These are phyloP conservation scores for Quercus mongolica DNA, from an alignment of 306 rosid genomes.

Conservation along the genomic window DNA sequence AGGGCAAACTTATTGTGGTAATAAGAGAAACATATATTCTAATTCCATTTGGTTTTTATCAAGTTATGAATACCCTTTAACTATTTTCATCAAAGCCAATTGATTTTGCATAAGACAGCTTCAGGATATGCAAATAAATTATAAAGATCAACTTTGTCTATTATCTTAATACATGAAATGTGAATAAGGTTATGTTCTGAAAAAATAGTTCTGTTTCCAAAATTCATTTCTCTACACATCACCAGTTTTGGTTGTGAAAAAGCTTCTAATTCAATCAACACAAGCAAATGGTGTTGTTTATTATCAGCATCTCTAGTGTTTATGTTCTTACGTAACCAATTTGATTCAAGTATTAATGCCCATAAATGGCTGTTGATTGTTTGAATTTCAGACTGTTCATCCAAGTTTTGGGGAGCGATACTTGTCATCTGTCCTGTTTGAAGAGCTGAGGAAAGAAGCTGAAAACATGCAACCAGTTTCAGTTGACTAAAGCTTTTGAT, in stretches of 20 bases:
- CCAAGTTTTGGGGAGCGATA: slow-evolving; percentile 97
- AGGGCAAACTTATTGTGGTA: slow-evolving; percentile 98
- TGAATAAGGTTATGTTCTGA: neutral
- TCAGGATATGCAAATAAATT: neutral
- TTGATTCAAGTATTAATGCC: neutral
- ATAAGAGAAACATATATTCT: slow-evolving; percentile 12
- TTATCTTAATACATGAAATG: neutral
- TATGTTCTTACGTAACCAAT: neutral
- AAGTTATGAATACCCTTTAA: neutral
- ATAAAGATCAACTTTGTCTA: neutral
- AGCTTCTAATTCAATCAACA: neutral
- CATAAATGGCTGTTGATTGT: slow-evolving; percentile 3
- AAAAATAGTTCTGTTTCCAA: neutral
- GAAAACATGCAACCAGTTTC: slow-evolving; percentile 97
- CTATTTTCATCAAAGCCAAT: neutral
- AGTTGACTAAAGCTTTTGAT: slow-evolving; percentile 47
- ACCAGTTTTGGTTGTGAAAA: neutral
- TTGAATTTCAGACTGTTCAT: slow-evolving; percentile 74
- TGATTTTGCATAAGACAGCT: neutral
- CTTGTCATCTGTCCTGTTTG: slow-evolving; percentile 81
- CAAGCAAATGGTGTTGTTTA: neutral
- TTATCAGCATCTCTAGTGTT: neutral
- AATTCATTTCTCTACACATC: neutral
- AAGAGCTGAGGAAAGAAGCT: slow-evolving; percentile 80
- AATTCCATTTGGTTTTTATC: neutral